phyloP scores from a whole-genome alignment of 306 rosid species.

The Rosa rugosa region DNA sequence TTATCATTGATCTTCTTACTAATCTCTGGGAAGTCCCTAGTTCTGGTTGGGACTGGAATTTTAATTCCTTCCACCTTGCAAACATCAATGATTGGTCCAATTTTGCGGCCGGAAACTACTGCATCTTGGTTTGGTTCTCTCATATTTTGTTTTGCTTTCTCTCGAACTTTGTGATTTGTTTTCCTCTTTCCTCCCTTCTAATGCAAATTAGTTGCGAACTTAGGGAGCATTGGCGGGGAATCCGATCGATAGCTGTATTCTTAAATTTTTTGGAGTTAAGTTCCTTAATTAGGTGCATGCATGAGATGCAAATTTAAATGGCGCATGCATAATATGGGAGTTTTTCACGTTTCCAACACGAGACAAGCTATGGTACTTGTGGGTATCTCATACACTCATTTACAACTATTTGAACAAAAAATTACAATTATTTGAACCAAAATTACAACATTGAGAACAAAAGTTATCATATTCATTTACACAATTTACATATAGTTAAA shows the following conservation, averaged over 20 bases:
- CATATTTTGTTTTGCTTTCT: background rate
- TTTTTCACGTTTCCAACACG: background rate
- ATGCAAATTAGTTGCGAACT: background rate
- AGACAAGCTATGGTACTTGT: no score
- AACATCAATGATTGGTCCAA: background rate
- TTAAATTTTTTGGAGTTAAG: no score
- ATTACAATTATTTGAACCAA: no score
- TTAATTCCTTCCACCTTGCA: background rate
- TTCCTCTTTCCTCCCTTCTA: no score
- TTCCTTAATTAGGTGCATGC: no score
- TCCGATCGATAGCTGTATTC: background rate
- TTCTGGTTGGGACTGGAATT: background rate
- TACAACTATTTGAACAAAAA: no score
- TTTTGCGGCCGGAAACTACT: background rate
- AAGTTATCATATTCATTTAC: no score
- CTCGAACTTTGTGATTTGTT: no score
- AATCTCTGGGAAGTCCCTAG: background rate
- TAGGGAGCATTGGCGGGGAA: background rate
- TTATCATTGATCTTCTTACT: background rate
- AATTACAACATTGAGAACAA: no score
- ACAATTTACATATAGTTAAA: no score
- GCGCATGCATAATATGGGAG: background rate
- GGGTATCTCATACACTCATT: no score
- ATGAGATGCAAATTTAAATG: background rate
- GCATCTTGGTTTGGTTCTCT: background rate